These are phyloP conservation scores for Coemansia sp. DNA, from an alignment of 192 early-diverging fungal species.

Conservation along the genomic window DNA sequence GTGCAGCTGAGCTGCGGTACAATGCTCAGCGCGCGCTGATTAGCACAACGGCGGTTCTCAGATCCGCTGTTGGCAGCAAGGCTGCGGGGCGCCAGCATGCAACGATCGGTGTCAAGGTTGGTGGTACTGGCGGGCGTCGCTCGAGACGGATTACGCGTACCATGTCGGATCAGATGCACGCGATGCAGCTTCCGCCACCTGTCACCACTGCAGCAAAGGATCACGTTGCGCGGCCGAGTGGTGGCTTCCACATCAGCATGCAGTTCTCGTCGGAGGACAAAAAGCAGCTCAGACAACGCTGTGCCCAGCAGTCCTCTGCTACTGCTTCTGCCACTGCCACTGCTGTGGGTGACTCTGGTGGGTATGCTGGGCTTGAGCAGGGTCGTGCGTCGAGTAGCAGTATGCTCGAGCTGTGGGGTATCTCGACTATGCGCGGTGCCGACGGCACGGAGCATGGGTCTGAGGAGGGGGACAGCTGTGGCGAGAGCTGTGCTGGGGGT, in stretches of 20 bases:
- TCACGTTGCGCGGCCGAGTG: not conserved
- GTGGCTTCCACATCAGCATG: constrained; percentile 38
- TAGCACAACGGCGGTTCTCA: constrained; percentile 31
- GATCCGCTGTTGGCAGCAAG: constrained; percentile 17
- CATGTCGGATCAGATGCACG: constrained; percentile 12
- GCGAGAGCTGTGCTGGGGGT: not conserved
- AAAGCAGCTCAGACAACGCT: not conserved
- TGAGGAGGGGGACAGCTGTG: not conserved
- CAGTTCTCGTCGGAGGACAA: constrained; percentile 17
- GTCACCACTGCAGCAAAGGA: not conserved
- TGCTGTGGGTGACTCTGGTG: not conserved
- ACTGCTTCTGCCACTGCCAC: no score
- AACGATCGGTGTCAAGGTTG: constrained; percentile 4
- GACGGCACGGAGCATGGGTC: not conserved
- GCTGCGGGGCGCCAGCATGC: not conserved
- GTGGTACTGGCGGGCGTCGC: not conserved
- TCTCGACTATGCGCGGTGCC: constrained; percentile 13
- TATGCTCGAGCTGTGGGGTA: constrained; percentile 52
- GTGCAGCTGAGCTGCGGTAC: constrained; percentile 40
- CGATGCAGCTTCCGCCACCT: constrained; percentile 1
- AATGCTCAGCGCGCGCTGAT: constrained; percentile 54
- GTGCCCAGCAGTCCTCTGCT: not conserved
- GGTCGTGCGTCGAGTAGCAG: constrained; percentile 28
- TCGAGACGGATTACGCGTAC: constrained; percentile 1
- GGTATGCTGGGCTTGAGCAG: constrained; percentile 25